Evolutionary conservation across 176 grass and related monocot genomes (phyloP).

Genomic region (Dendrocalamus sinicus): DNA sequence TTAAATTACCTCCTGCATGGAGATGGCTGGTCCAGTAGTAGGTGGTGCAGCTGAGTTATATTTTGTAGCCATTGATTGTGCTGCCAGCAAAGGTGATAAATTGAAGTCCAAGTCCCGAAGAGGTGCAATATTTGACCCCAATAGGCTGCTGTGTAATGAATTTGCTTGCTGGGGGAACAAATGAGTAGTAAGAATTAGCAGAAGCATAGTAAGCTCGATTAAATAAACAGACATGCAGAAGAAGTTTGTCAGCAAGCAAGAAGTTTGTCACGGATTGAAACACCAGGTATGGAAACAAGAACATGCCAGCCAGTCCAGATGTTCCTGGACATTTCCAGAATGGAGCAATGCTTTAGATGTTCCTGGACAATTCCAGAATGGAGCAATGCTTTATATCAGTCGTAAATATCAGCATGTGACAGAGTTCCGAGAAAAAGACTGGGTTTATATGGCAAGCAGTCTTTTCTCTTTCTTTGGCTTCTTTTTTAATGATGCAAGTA

Average conservation of each 20-base stretch:
- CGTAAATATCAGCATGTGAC: background rate
- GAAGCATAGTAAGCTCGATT: constrained; percentile 11
- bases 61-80: constrained; percentile 64
- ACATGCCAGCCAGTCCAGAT: background rate
- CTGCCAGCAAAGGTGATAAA: constrained; percentile 66
- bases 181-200: constrained; percentile 35
- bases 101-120: constrained; percentile 80
- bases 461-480: background rate
- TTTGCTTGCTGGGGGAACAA: constrained; percentile 85
- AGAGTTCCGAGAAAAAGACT: background rate
- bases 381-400: background rate
- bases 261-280: constrained; percentile 12
- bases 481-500: background rate
- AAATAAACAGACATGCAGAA: background rate
- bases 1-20: constrained; percentile 77
- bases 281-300: background rate
- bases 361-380: no score
- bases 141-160: constrained; percentile 61
- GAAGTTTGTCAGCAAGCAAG: background rate
- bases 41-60: constrained; percentile 69
- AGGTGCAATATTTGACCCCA: constrained; percentile 66
- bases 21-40: constrained; percentile 64
- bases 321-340: background rate
- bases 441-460: background rate
- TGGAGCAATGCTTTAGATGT: no score